Conservation (phyloP, 768 basidiomycete species). For the Pisolithus sp. region DNA sequence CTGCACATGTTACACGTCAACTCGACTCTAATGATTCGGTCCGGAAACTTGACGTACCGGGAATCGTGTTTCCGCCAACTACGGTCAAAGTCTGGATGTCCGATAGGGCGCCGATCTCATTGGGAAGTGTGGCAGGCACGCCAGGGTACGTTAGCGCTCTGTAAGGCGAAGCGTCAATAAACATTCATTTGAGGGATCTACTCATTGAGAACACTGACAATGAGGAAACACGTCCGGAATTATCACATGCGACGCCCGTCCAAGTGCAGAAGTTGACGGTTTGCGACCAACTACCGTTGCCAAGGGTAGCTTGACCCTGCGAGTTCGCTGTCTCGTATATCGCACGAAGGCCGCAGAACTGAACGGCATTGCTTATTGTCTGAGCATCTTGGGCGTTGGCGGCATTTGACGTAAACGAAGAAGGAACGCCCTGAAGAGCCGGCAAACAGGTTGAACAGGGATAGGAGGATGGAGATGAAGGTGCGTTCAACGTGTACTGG, state of each 20-base stretch:
- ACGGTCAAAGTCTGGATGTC: slow-evolving; percentile 33
- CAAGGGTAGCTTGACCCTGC: slow-evolving; percentile 33
- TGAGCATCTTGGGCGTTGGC: slow-evolving; percentile 30
- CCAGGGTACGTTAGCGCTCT: slow-evolving; percentile 40
- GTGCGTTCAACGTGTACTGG: slow-evolving; percentile 40
- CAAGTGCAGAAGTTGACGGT: slow-evolving; percentile 41
- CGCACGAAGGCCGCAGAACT: slow-evolving; percentile 43
- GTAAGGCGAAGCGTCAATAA: background rate
- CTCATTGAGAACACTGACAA: slow-evolving; percentile 29
- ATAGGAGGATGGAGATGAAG: slow-evolving; percentile 36
- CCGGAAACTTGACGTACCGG: slow-evolving; percentile 28
- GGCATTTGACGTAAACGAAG: slow-evolving; percentile 21
- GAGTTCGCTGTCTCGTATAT: slow-evolving; percentile 35
- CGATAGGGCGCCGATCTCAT: slow-evolving; percentile 35
- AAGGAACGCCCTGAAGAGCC: slow-evolving; percentile 33
- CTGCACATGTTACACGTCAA: slow-evolving; percentile 15
- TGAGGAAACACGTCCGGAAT: slow-evolving; percentile 33
- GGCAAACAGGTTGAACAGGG: slow-evolving; percentile 43
- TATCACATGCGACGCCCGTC: slow-evolving; percentile 40
- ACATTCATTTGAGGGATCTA: background rate
- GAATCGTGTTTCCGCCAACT: slow-evolving; percentile 35
- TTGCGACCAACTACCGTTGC: slow-evolving; percentile 39
- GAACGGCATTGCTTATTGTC: slow-evolving; percentile 30
- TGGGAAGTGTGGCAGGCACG: slow-evolving; percentile 39
- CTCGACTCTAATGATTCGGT: background rate